A percentile compares a stretch with the other conserved stretches of the same genome.
phyloP scores from a whole-genome alignment of 805 yeast genomes.

The Pichia nanzhaoensis region DNA sequence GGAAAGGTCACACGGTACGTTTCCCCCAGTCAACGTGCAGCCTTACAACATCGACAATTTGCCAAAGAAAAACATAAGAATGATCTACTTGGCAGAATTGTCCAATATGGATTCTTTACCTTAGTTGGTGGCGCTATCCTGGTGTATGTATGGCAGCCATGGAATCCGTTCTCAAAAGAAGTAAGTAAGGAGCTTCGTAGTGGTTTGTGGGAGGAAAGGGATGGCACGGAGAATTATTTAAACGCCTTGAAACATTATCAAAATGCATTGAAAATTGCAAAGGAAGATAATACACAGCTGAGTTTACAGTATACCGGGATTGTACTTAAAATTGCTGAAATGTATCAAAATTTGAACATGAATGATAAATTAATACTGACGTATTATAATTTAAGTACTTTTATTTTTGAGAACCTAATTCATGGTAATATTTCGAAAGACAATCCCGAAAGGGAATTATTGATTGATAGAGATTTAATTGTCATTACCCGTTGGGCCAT shows the following conservation, averaged over 20 bases:
- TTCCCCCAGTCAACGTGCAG: conserved; percentile 13
- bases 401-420: conserved; percentile 23
- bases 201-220: conserved; percentile 80
- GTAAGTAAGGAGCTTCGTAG: conserved; percentile 69
- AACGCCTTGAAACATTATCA: conserved; percentile 67
- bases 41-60: conserved; percentile 7
- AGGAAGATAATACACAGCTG: conserved; percentile 45
- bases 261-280: conserved; percentile 63
- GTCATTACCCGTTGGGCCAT: conserved; percentile 25
- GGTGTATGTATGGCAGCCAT: conserved; percentile 30
- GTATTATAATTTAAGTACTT: conserved; percentile 30
- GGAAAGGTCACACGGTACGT: conserved; percentile 5
- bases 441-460: conserved; percentile 19
- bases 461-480: conserved; percentile 26
- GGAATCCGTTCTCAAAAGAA: conserved; percentile 28
- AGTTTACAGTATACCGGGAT: conserved; percentile 86
- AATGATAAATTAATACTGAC: conserved; percentile 56
- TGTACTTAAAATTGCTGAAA: conserved; percentile 79
- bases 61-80: conserved; percentile 11
- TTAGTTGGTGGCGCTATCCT: conserved; percentile 17
- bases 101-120: conserved; percentile 15
- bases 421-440: conserved; percentile 18
- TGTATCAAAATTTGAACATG: conserved; percentile 68
- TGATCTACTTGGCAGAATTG: conserved; percentile 14
- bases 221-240: conserved; percentile 53